Conservation (phyloP, 2,329 filamentous ascomycete genomes). For the Fusarium nematophilum region DNA sequence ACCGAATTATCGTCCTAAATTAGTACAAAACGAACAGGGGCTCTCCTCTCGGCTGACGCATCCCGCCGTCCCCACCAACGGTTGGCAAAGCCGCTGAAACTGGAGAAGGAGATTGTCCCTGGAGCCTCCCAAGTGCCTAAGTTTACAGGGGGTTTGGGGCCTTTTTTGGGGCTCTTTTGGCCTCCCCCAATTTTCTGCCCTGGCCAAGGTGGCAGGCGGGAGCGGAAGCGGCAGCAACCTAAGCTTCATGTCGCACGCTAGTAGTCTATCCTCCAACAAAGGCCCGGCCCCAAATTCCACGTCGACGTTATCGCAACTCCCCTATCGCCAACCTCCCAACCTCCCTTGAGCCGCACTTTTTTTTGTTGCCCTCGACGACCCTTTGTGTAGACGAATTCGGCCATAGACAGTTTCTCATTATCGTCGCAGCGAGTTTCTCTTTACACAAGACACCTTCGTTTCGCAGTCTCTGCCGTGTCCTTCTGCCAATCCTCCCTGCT, state of each 20-base stretch:
- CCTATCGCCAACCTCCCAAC: slow-evolving; percentile 15
- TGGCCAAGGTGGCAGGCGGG: too few relatives aligned
- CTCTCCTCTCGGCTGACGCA: too few relatives aligned
- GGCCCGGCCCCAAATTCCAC: slow-evolving; percentile 26
- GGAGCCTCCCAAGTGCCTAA: too few relatives aligned
- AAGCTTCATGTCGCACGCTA: slow-evolving; percentile 3
- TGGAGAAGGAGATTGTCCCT: too few relatives aligned
- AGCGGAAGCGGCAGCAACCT: neutral
- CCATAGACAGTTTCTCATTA: neutral
- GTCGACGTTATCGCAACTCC: slow-evolving; percentile 25
- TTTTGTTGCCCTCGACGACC: too few relatives aligned
- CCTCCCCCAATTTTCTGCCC: too few relatives aligned
- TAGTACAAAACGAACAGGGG: too few relatives aligned
- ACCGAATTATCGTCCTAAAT: too few relatives aligned
- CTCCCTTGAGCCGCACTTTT: slow-evolving; percentile 7
- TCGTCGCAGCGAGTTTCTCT: neutral
- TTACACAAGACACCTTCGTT: slow-evolving; percentile 14
- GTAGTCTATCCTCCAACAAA: neutral
- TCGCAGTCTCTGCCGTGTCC: slow-evolving; percentile 6
- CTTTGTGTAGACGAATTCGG: neutral
- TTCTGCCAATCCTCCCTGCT: slow-evolving; percentile 8
- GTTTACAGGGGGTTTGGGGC: too few relatives aligned
- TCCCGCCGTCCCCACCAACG: too few relatives aligned
- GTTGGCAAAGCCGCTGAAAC: too few relatives aligned
- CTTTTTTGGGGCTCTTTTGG: too few relatives aligned